Evolutionary conservation across 73 alveolate genomes (phyloP).

Genomic region (Paramecium octaurelia): DNA sequence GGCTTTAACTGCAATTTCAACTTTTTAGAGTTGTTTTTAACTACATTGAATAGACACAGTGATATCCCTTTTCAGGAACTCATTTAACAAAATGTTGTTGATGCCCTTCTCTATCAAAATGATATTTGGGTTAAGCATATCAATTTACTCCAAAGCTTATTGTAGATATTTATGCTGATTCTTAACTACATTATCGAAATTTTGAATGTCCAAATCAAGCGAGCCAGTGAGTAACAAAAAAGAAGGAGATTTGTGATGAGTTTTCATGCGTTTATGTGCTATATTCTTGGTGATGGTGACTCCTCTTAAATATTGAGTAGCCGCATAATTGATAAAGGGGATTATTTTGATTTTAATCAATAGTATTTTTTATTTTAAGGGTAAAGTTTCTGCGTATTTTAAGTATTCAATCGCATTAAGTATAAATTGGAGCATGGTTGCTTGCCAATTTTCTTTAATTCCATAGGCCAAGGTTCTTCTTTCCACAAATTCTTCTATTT

Average conservation of each 20-base stretch:
- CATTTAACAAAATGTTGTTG: background rate
- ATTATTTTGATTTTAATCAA: background rate
- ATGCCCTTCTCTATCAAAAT: background rate
- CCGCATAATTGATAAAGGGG: background rate
- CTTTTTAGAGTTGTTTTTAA: background rate
- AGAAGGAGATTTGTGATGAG: background rate
- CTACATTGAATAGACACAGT: background rate
- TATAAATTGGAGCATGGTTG: background rate
- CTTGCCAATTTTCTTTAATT: background rate
- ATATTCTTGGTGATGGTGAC: background rate
- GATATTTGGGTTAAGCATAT: background rate
- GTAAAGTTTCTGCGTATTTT: background rate
- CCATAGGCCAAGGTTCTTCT: background rate
- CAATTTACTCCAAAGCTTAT: background rate
- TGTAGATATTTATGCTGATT: background rate
- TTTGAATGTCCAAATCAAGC: background rate
- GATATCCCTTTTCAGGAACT: background rate
- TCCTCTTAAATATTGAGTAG: conserved; percentile 14
- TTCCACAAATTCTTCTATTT: background rate
- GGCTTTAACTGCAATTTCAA: background rate
- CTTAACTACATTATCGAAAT: conserved; percentile 8
- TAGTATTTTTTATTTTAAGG: background rate
- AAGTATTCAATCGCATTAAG: background rate
- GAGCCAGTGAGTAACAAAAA: background rate
- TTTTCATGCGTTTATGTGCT: conserved; percentile 18